Conservation (phyloP, 2,329 filamentous ascomycete genomes). For the Lasiodiplodia citricola region DNA sequence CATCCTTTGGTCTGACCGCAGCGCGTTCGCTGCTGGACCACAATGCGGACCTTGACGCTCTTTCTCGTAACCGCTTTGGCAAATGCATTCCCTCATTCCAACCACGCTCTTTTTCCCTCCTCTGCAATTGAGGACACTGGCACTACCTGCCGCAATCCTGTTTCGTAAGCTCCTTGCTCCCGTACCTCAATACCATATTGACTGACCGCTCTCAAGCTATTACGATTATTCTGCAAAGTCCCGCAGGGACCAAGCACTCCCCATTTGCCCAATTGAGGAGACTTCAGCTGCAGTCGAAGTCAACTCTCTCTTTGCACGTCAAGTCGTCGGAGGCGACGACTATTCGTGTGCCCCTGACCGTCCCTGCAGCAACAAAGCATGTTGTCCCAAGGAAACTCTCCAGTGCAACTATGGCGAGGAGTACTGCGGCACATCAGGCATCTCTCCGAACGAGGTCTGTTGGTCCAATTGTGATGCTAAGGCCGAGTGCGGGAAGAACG, state of each 20-base stretch:
- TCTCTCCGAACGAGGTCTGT: slow-evolving; percentile 11
- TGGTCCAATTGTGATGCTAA: slow-evolving; percentile 28
- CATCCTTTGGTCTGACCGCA: not conserved
- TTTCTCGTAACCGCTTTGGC: not conserved
- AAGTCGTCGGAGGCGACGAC: not conserved
- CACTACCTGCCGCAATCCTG: not conserved
- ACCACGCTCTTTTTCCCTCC: not conserved
- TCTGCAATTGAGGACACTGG: not conserved
- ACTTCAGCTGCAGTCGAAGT: not conserved
- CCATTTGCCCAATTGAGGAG: not conserved
- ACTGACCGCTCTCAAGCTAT: not conserved
- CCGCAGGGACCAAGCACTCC: not conserved
- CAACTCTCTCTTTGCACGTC: not conserved
- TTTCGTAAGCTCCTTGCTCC: not conserved
- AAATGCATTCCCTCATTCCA: not conserved
- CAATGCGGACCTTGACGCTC: not conserved
- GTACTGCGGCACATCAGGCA: slow-evolving; percentile 15
- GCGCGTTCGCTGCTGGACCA: not conserved
- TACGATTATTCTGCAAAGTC: slow-evolving; percentile 3
- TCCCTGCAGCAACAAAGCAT: slow-evolving; percentile 13
- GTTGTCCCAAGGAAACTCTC: slow-evolving; percentile 12
- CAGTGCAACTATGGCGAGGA: slow-evolving; percentile 13
- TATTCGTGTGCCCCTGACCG: slow-evolving; percentile 13
- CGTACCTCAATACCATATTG: not conserved
- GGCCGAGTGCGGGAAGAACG: slow-evolving; percentile 30